A percentile compares a stretch with the other conserved stretches of the same genome.
Evolutionary conservation across 1,284 basidiomycete species (phyloP).

Genomic region (Apiotrichum gracile): DNA sequence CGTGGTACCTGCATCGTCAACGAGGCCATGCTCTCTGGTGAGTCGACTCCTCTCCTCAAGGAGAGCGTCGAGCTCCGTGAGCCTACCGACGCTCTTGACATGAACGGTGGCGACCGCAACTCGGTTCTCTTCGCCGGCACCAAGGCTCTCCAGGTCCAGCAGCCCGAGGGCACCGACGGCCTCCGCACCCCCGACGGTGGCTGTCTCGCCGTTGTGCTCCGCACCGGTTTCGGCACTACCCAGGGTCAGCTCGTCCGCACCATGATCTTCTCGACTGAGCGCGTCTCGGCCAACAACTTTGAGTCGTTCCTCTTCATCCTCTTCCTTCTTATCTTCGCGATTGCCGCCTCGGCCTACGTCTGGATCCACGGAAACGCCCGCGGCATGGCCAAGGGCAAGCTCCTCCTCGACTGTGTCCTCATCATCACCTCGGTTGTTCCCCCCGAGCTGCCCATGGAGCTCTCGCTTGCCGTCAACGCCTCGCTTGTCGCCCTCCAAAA

Average conservation of each 20-base stretch:
- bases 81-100: constrained; percentile 65
- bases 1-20: constrained; percentile 90
- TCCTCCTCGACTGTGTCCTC: constrained; percentile 84
- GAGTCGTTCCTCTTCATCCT: constrained; percentile 94
- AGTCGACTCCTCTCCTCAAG: constrained; percentile 89
- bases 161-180: constrained; percentile 29
- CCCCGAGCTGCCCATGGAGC: constrained; percentile 92
- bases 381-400: constrained; percentile 83
- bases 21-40: constrained; percentile 94
- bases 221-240: constrained; percentile 93
- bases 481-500: constrained; percentile 89
- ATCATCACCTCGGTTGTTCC: constrained; percentile 95
- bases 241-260: constrained; percentile 93
- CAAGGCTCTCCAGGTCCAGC: constrained; percentile 76
- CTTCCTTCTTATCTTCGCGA: constrained; percentile 90
- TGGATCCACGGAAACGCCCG: constrained; percentile 92
- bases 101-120: constrained; percentile 78
- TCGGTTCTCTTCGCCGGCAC: constrained; percentile 89
- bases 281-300: constrained; percentile 86
- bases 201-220: constrained; percentile 80
- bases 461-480: constrained; percentile 88
- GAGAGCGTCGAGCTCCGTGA: constrained; percentile 86
- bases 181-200: constrained; percentile 68
- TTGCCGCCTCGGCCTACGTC: constrained; percentile 92
- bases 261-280: constrained; percentile 95